phyloP scores from a whole-genome alignment of 2,329 filamentous ascomycete species.

The Colletotrichum truncatum region DNA sequence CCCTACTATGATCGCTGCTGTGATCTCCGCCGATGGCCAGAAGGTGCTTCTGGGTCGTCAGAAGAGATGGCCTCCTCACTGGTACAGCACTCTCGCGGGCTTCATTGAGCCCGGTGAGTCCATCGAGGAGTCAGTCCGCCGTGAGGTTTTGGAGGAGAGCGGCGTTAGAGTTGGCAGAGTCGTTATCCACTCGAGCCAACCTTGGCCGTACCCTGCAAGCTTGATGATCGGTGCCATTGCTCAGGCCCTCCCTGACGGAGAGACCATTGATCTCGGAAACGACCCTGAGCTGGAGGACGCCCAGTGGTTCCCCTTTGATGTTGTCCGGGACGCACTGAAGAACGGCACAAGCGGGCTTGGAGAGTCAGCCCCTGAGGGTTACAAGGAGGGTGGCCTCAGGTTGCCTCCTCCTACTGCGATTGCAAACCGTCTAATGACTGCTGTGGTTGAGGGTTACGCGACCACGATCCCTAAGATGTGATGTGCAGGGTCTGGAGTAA shows the following conservation, averaged over 20 bases:
- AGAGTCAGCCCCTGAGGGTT: slow-evolving; percentile 69
- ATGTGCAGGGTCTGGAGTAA: background rate
- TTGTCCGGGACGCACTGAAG: slow-evolving; percentile 78
- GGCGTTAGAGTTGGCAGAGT: slow-evolving; percentile 81
- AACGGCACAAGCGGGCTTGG: slow-evolving; percentile 74
- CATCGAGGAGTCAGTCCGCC: slow-evolving; percentile 83
- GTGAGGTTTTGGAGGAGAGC: slow-evolving; percentile 88
- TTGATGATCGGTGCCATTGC: slow-evolving; percentile 90
- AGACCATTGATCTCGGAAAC: slow-evolving; percentile 83
- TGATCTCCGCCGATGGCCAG: slow-evolving; percentile 82
- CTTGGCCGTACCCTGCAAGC: slow-evolving; percentile 87
- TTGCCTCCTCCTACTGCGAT: slow-evolving; percentile 90
- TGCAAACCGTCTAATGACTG: slow-evolving; percentile 86
- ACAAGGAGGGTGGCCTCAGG: slow-evolving; percentile 80
- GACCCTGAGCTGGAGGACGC: slow-evolving; percentile 93
- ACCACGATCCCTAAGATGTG: slow-evolving; percentile 62
- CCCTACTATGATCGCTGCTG: slow-evolving; percentile 93
- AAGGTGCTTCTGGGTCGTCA: slow-evolving; percentile 85
- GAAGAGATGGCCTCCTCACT: slow-evolving; percentile 82
- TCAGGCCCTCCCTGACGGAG: slow-evolving; percentile 81
- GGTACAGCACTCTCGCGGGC: slow-evolving; percentile 89
- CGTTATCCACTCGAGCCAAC: slow-evolving; percentile 84
- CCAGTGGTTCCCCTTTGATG: slow-evolving; percentile 85
- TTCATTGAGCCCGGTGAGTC: slow-evolving; percentile 89
- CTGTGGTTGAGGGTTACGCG: slow-evolving; percentile 81